Conservation (phyloP, 2,329 filamentous ascomycete species). For the Didymella keratinophila region DNA sequence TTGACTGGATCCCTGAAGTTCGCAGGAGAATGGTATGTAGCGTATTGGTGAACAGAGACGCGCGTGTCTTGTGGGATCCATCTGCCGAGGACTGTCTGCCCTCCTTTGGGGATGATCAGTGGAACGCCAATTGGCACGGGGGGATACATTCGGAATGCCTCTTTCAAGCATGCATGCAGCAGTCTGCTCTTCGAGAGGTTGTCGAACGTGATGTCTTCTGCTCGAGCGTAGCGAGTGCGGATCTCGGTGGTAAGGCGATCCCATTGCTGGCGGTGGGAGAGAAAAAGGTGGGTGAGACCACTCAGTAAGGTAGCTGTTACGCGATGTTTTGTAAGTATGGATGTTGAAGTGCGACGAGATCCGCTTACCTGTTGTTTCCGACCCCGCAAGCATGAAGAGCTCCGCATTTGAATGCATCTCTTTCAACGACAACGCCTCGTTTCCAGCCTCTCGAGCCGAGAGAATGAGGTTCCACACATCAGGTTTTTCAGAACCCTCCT, state of each 20-base stretch:
- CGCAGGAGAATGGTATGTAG: background rate
- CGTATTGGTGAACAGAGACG: background rate
- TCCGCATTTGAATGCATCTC: constrained; percentile 43
- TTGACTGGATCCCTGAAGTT: background rate
- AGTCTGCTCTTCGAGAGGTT: background rate
- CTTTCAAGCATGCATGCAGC: background rate
- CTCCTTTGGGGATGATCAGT: background rate
- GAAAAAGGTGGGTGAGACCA: background rate
- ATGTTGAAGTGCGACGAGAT: too few species aligned
- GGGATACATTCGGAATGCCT: background rate
- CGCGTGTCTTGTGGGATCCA: background rate
- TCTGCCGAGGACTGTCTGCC: background rate
- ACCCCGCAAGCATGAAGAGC: constrained; percentile 39
- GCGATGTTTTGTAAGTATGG: background rate
- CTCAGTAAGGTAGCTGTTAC: constrained; percentile 1
- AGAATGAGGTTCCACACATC: constrained; percentile 50
- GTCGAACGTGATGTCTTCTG: background rate
- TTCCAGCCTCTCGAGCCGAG: constrained; percentile 5
- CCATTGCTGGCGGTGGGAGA: background rate
- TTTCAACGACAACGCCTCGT: constrained; percentile 15
- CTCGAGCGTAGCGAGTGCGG: background rate
- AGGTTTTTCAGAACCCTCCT: background rate
- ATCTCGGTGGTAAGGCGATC: background rate
- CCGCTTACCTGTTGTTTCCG: constrained; percentile 31
- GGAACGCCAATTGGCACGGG: background rate